Base-by-base conservation (phyloP, 116 monocot genomes). In the Papilionanthe hybrid region DNA sequence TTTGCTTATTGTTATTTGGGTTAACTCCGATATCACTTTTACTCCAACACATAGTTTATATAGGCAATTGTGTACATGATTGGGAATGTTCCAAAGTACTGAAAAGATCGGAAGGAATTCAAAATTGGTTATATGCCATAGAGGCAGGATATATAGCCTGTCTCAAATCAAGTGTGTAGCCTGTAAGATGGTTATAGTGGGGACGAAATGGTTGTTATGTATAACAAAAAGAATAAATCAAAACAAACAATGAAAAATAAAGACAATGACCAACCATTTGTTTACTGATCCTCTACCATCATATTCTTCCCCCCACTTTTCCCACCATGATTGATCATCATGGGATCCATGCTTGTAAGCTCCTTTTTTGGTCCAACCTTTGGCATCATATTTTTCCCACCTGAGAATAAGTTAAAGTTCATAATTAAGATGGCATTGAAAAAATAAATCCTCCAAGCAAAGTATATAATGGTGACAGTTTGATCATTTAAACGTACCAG, bases 311-410 rank as follows among this genome's bases (percentile, higher is more conserved):
- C 98, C 98, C 94, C 94, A 98, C 79, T 93, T 98, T 85, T 98
- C 98, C 94, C 94, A 94, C 98, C 98, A 98, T 58, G 98, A 98
- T 56, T 98, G 94, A 55, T 98, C 94, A 81, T 98, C 93, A 50
- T 94, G 73, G 80, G 84, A 88, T 75, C 98, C 98, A 87, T 94
- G 92, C 79, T 98, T 98, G 76, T 98, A 89, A 82, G 93, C 89
- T 81, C 94, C 91, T 87, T 98, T 98, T 72, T 98, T 94, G 7
- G 93, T 90, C 84, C 87, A 94, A 56, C 97, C 97, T 89, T 94
- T 98, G 29, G 97, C 97, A 88, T 98, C 94, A 87, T 98, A 94
- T 65, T 91, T 98, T 63, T 98, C 97, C 94, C 92, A 98, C 97
- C 97, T 98, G 81, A 63, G 41, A 60, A 9, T 78, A 48, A 83